Evolutionary conservation across 768 basidiomycete genomes (phyloP).

Genomic region (Rhodocollybia butyracea): DNA sequence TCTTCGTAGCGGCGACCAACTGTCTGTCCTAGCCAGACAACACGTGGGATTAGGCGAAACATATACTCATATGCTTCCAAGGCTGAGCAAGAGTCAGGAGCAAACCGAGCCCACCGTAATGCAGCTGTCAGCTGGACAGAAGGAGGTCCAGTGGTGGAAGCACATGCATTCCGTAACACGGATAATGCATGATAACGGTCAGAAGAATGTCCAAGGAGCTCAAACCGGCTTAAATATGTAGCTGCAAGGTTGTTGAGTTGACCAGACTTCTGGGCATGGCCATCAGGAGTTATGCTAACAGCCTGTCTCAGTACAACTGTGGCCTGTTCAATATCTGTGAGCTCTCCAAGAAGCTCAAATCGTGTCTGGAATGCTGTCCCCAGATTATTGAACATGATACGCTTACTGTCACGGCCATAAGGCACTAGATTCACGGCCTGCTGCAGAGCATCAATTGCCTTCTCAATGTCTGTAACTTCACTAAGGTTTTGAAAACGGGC

Average conservation of each 20-base stretch:
- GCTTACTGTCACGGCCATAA: constrained; percentile 5
- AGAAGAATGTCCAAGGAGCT: neutral
- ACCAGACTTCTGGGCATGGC: constrained; percentile 5
- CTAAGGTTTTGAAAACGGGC: constrained; percentile 8
- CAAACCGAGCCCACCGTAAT: neutral
- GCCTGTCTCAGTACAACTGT: constrained; percentile 4
- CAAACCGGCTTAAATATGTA: neutral
- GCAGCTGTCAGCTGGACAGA: neutral
- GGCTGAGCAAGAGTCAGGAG: neutral
- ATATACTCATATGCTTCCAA: neutral
- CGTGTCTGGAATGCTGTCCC: constrained; percentile 1
- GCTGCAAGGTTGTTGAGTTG: neutral
- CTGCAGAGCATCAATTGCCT: no score
- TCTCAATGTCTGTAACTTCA: no score
- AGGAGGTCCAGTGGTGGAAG: neutral
- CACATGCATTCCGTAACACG: neutral
- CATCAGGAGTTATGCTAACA: neutral
- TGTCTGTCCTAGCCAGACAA: neutral
- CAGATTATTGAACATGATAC: constrained; percentile 4
- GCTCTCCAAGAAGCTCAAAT: constrained; percentile 9
- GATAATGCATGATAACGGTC: neutral
- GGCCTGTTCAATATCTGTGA: constrained; percentile 10
- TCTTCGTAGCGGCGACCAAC: neutral
- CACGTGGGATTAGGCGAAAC: neutral
- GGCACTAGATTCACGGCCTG: constrained; percentile 6